Conservation (phyloP, 768 basidiomycete species). For the Sporobolomyces pararoseus region DNA sequence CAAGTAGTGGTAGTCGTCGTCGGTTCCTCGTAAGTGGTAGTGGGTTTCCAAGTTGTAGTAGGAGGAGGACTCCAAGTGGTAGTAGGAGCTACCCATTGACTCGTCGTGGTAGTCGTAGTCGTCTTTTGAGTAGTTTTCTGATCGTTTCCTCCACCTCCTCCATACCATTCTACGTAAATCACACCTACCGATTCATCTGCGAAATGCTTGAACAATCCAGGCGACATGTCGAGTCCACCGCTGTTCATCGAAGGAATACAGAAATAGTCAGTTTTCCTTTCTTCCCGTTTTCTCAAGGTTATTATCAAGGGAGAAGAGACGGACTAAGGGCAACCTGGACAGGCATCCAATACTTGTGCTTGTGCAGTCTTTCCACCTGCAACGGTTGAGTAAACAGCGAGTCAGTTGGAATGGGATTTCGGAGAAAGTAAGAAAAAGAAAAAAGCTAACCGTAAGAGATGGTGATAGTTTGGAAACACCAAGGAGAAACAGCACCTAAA, state of each 20-base stretch:
- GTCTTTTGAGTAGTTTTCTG: neutral
- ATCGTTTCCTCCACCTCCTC: neutral
- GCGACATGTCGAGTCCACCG: constrained; percentile 56
- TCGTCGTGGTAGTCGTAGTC: constrained; percentile 20
- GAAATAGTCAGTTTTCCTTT: neutral
- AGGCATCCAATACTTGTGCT: constrained; percentile 54
- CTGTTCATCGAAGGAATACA: constrained; percentile 52
- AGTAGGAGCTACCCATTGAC: neutral
- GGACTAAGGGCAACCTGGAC: constrained; percentile 20
- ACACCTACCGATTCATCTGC: constrained; percentile 50
- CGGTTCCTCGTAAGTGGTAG: constrained; percentile 27
- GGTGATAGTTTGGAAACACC: constrained; percentile 55
- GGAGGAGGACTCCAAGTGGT: constrained; percentile 11
- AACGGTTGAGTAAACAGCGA: neutral
- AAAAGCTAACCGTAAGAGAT: constrained; percentile 48
- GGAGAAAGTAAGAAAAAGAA: no score
- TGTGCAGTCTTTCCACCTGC: constrained; percentile 35
- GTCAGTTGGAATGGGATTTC: neutral
- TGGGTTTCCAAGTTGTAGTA: constrained; percentile 13
- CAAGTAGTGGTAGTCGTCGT: constrained; percentile 17
- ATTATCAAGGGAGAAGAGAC: neutral
- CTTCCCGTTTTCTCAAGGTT: neutral
- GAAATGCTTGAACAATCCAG: constrained; percentile 55
- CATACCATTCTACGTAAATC: constrained; percentile 53
- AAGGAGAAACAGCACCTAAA: constrained; percentile 31